A percentile compares a stretch with the other conserved stretches of the same genome.
Evolutionary conservation across 768 basidiomycete species (phyloP).

Genomic region (Pholiota molesta): DNA sequence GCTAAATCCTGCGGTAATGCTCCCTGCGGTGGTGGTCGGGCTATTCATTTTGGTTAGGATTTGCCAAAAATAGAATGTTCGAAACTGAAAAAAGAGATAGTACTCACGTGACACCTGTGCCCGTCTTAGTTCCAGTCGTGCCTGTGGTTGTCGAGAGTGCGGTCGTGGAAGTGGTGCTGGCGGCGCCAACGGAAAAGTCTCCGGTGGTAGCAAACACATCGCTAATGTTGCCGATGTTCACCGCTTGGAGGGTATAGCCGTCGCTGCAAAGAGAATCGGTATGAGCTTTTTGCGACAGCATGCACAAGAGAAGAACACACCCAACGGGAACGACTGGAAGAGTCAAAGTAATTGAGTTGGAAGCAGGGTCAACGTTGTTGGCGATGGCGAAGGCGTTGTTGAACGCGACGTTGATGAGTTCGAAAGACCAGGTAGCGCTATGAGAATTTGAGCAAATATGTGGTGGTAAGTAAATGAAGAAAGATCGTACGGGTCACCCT

Average conservation of each 20-base stretch:
- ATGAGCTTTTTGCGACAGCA: background rate
- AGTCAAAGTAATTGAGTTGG: conserved; percentile 35
- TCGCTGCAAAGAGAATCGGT: conserved; percentile 30
- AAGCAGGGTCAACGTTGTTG: conserved; percentile 49
- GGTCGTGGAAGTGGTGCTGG: conserved; percentile 5
- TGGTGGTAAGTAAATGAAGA: background rate
- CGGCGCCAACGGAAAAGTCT: conserved; percentile 43
- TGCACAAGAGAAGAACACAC: conserved; percentile 36
- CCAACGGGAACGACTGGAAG: conserved; percentile 50
- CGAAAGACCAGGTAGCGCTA: conserved; percentile 41
- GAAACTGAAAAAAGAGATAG: background rate
- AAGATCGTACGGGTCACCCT: conserved; percentile 45
- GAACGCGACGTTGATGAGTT: conserved; percentile 52
- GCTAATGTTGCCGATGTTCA: conserved; percentile 48
- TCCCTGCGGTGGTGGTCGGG: conserved; percentile 1
- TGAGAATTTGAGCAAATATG: background rate
- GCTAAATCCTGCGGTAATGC: conserved; percentile 8
- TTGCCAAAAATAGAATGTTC: background rate
- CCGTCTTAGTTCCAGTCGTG: background rate
- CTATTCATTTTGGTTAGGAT: background rate
- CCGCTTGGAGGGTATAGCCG: conserved; percentile 51
- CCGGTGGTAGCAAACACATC: conserved; percentile 42
- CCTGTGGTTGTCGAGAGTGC: conserved; percentile 8
- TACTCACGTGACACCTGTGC: conserved; percentile 10
- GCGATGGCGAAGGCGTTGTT: conserved; percentile 56